These are phyloP conservation scores for Mycosarcoma mackinlayi DNA, from an alignment of 1,284 basidiomycete genomes.

Conservation along the genomic window DNA sequence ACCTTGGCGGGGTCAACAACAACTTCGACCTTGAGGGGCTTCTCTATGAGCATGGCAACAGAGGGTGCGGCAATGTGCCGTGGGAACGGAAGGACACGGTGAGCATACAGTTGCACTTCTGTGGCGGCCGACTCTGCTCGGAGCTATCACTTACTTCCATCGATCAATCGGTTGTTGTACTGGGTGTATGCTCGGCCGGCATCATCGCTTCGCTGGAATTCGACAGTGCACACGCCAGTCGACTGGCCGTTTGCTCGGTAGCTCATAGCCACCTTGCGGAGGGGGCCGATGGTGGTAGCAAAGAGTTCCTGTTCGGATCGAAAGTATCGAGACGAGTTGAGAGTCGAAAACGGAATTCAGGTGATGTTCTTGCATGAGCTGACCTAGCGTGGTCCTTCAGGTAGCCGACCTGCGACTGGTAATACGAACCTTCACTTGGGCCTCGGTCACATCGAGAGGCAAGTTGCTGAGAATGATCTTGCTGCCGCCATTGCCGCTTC, in stretches of 20 bases:
- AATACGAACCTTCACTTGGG: conserved; percentile 80
- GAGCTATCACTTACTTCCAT: conserved; percentile 81
- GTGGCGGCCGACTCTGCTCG: too few species aligned
- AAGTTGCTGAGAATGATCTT: conserved; percentile 98
- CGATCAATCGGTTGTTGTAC: conserved; percentile 99
- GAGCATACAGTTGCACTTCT: too few species aligned
- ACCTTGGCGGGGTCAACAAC: conserved; percentile 84
- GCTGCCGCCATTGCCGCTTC: conserved; percentile 68
- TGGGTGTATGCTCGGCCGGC: conserved; percentile 89
- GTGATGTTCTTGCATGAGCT: neutral
- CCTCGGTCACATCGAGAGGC: conserved; percentile 92
- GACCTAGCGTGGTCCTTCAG: too few species aligned
- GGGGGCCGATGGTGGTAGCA: conserved; percentile 86
- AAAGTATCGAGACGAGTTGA: neutral
- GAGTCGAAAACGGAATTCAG: neutral
- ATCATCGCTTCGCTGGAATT: conserved; percentile 87
- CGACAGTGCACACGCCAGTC: conserved; percentile 87
- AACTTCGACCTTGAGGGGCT: conserved; percentile 98
- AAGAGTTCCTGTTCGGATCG: conserved; percentile 79
- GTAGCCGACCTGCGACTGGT: too few species aligned
- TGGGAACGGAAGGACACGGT: too few species aligned
- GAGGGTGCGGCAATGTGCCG: conserved; percentile 31
- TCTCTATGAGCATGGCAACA: conserved; percentile 70
- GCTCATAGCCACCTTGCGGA: conserved; percentile 83
- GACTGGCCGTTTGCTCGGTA: conserved; percentile 87